These are phyloP conservation scores for Lepidium aucheri DNA, from an alignment of 345 rosid species.

Conservation along the genomic window DNA sequence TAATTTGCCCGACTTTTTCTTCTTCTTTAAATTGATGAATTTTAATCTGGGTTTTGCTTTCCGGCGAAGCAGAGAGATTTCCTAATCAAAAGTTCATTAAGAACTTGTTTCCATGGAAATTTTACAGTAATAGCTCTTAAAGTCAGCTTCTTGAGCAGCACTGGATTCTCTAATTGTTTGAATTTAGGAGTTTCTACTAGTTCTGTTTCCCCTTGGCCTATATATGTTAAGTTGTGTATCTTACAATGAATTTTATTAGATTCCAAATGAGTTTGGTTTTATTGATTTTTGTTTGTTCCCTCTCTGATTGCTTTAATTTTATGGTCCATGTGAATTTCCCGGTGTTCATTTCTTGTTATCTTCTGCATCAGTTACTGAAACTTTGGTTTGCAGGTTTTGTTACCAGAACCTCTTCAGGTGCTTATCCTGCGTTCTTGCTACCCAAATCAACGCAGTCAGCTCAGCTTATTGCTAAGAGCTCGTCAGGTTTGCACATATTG, in stretches of 20 bases:
- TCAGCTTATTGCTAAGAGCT: conserved; percentile 35
- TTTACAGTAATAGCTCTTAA: background rate
- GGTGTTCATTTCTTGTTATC: background rate
- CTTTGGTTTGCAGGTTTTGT: conserved; percentile 35
- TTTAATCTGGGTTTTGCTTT: conserved; percentile 7
- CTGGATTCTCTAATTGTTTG: background rate
- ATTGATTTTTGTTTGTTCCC: background rate
- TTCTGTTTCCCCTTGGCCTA: too few relatives aligned
- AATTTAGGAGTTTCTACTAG: background rate
- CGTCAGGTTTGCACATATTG: conserved; percentile 30
- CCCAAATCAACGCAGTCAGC: conserved; percentile 16
- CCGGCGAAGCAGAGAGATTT: background rate
- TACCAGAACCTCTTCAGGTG: conserved; percentile 26
- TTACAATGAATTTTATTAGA: too few relatives aligned
- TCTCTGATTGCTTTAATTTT: background rate
- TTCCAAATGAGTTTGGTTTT: too few relatives aligned
- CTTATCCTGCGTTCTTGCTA: conserved; percentile 29
- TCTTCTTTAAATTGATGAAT: background rate
- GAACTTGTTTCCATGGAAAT: background rate
- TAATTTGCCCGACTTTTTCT: background rate
- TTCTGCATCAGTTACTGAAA: background rate
- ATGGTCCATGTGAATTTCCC: background rate
- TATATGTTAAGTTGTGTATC: too few relatives aligned
- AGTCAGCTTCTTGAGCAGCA: background rate
- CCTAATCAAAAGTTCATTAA: background rate